Evolutionary conservation across 2,329 filamentous ascomycete genomes (phyloP).

Genomic region (Biscogniauxia mediterranea): DNA sequence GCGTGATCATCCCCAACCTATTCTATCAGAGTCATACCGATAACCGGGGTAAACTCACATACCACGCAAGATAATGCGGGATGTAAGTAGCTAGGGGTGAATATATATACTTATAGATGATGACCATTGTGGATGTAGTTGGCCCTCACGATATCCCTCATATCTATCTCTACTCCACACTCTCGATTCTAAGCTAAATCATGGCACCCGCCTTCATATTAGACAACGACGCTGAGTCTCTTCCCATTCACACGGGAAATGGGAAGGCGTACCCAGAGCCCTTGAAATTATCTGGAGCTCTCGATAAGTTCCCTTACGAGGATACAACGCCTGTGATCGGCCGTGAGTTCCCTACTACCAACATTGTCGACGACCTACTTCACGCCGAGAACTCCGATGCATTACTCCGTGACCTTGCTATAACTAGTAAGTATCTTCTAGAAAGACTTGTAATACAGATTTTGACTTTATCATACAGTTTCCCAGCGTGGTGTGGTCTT

Average conservation of each 20-base stretch:
- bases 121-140: not conserved
- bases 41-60: not conserved
- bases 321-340: conserved; percentile 56
- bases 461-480: conserved; percentile 39
- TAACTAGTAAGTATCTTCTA: conserved; percentile 46
- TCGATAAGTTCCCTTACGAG: conserved; percentile 44
- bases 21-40: not conserved
- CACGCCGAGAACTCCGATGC: conserved; percentile 51
- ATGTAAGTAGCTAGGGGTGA: not conserved
- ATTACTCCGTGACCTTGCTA: conserved; percentile 57
- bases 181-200: not conserved
- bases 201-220: conserved; percentile 8
- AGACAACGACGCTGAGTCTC: not conserved
- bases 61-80: not conserved
- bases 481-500: conserved; percentile 64
- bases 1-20: not conserved
- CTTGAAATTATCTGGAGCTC: conserved; percentile 36
- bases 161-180: not conserved
- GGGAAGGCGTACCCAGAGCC: conserved; percentile 19
- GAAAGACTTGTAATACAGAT: conserved; percentile 2
- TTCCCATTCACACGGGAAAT: conserved; percentile 7
- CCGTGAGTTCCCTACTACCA: conserved; percentile 49
- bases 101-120: not conserved
- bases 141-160: not conserved
- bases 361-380: conserved; percentile 54